Evolutionary conservation across 1,139 yeast species (phyloP).

Genomic region (Magnusiomyces fungicola): DNA sequence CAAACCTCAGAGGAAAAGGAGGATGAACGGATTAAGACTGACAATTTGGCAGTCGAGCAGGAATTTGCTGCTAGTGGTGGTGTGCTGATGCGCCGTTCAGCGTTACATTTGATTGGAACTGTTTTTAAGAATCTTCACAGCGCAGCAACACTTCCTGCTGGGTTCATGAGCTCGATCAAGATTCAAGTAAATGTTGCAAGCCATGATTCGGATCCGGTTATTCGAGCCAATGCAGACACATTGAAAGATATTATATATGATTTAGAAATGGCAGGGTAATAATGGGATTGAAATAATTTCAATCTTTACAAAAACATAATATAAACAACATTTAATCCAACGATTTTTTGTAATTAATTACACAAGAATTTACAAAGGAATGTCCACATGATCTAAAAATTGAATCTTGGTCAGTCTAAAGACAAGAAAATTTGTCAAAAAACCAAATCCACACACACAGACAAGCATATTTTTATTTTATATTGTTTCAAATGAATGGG

Average conservation of each 20-base stretch:
- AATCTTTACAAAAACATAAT: too few species aligned
- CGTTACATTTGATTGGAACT: conserved; percentile 63
- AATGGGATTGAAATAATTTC: too few species aligned
- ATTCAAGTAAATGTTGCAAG: conserved; percentile 5
- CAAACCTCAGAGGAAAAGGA: neutral
- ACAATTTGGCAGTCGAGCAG: neutral
- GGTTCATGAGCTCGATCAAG: neutral
- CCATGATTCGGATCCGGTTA: conserved; percentile 11
- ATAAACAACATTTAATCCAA: too few species aligned
- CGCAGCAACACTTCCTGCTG: too few species aligned
- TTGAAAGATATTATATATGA: conserved; percentile 2
- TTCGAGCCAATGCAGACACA: conserved; percentile 8
- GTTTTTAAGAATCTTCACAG: conserved; percentile 34
- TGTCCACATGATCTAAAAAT: too few species aligned
- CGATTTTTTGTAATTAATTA: too few species aligned
- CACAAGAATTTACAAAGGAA: too few species aligned
- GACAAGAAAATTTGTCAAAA: too few species aligned
- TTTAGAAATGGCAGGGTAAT: neutral
- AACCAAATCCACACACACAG: too few species aligned
- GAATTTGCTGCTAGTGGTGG: conserved; percentile 1
- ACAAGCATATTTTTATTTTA: too few species aligned
- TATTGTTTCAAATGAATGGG: too few species aligned
- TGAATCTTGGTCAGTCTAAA: too few species aligned
- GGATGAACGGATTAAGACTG: neutral
- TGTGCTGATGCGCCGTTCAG: conserved; percentile 58